phyloP scores from a whole-genome alignment of 805 yeast species.

The Ogataea neopini region DNA sequence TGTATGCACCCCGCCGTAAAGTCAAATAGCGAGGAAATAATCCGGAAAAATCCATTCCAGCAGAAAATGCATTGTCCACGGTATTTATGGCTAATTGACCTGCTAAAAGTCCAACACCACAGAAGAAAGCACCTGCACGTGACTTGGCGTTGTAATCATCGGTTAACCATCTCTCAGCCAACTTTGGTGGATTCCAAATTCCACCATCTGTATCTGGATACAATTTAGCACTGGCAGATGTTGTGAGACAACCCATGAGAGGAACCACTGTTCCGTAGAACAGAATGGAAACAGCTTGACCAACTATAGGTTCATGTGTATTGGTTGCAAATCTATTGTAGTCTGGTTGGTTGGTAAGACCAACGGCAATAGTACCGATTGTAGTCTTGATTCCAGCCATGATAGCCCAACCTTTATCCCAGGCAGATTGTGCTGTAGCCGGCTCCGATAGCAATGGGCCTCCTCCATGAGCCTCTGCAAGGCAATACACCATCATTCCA shows the following conservation, averaged over 20 bases:
- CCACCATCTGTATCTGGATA: slow-evolving; percentile 39
- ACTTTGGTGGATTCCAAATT: slow-evolving; percentile 50
- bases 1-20: slow-evolving; percentile 46
- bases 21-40: slow-evolving; percentile 45
- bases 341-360: slow-evolving; percentile 43
- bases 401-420: slow-evolving; percentile 43
- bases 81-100: slow-evolving; percentile 43
- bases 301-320: slow-evolving; percentile 21
- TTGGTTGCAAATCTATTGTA: slow-evolving; percentile 38
- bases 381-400: slow-evolving; percentile 40
- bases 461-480: slow-evolving; percentile 31
- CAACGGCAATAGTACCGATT: slow-evolving; percentile 42
- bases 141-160: slow-evolving; percentile 36
- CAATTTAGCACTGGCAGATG: slow-evolving; percentile 52
- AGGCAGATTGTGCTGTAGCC: slow-evolving; percentile 22
- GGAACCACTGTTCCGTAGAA: slow-evolving; percentile 20
- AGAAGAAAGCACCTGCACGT: slow-evolving; percentile 51
- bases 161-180: slow-evolving; percentile 32
- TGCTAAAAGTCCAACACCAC: slow-evolving; percentile 38
- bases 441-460: slow-evolving; percentile 28
- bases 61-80: slow-evolving; percentile 42
- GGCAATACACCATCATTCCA: slow-evolving; percentile 30
- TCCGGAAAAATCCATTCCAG: slow-evolving; percentile 54
- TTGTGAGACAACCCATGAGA: slow-evolving; percentile 46
- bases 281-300: slow-evolving; percentile 14